These are phyloP conservation scores for Fusarium temperatum DNA, from an alignment of 2,329 filamentous ascomycete species.

Conservation along the genomic window DNA sequence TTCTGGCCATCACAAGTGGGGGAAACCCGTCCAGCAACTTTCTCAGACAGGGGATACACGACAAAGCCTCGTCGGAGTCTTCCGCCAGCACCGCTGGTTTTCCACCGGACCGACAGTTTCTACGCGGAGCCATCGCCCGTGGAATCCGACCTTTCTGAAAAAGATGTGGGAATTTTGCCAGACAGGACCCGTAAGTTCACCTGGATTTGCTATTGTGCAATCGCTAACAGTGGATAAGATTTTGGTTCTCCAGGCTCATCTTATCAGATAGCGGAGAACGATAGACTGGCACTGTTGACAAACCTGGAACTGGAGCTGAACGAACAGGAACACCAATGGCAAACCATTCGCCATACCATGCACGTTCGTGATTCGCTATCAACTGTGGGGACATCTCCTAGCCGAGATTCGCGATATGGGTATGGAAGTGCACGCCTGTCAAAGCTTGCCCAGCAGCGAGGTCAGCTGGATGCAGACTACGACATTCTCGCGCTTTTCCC, in stretches of 20 bases:
- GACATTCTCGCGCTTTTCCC: conserved; percentile 27
- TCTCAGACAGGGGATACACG: conserved; percentile 62
- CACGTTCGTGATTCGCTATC: conserved; percentile 59
- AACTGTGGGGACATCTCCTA: conserved; percentile 50
- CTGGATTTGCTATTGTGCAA: background rate
- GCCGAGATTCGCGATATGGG: conserved; percentile 33
- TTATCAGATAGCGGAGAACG: conserved; percentile 44
- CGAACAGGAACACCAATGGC: conserved; percentile 68
- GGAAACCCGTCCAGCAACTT: conserved; percentile 63
- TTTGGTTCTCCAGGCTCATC: conserved; percentile 8
- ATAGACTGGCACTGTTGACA: conserved; percentile 61
- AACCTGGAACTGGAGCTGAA: conserved; percentile 71
- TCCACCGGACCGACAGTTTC: conserved; percentile 56
- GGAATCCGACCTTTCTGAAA: conserved; percentile 52
- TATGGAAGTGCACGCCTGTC: conserved; percentile 25
- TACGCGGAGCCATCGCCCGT: conserved; percentile 61
- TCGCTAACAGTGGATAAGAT: conserved; percentile 15
- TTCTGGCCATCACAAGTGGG: conserved; percentile 67
- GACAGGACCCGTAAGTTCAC: conserved; percentile 9
- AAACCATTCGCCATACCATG: conserved; percentile 63
- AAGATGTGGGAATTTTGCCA: conserved; percentile 52
- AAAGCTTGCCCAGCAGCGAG: conserved; percentile 27
- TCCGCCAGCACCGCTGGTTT: conserved; percentile 64
- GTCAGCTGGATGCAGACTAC: conserved; percentile 21
- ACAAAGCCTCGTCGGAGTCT: conserved; percentile 60